These are phyloP conservation scores for Ustilago lituana DNA, from an alignment of 1,284 basidiomycete species.

Conservation along the genomic window DNA sequence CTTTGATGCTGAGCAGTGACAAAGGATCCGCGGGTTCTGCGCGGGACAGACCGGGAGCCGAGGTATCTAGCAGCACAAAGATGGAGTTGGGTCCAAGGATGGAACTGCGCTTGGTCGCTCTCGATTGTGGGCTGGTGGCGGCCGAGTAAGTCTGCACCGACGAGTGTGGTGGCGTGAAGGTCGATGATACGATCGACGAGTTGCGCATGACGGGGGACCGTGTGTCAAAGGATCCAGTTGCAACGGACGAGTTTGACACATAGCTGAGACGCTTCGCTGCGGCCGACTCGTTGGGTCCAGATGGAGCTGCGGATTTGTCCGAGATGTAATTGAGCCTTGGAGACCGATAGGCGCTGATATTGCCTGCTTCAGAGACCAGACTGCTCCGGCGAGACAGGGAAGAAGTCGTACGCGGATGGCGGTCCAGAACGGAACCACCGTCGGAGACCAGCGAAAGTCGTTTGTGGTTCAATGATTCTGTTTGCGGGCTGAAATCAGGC, in stretches of 20 bases:
- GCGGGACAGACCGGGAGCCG: not conserved
- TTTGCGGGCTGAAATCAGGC: constrained; percentile 15
- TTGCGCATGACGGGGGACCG: constrained; percentile 30
- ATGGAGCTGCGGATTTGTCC: constrained; percentile 15
- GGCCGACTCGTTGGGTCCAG: constrained; percentile 53
- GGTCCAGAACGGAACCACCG: constrained; percentile 31
- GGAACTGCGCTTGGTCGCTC: constrained; percentile 35
- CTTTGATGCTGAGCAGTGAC: constrained; percentile 51
- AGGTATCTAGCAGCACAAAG: constrained; percentile 27
- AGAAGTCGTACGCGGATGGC: constrained; percentile 22
- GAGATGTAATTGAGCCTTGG: constrained; percentile 44
- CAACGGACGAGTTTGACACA: constrained; percentile 35
- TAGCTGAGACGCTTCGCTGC: constrained; percentile 56
- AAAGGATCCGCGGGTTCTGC: constrained; percentile 39
- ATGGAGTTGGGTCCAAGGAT: constrained; percentile 42
- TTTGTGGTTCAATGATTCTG: constrained; percentile 22
- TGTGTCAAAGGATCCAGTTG: constrained; percentile 18
- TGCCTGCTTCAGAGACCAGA: constrained; percentile 35
- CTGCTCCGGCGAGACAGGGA: constrained; percentile 41
- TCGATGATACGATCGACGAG: constrained; percentile 26
- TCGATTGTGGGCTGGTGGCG: constrained; percentile 41
- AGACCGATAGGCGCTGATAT: constrained; percentile 26
- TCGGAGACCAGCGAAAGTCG: constrained; percentile 51
- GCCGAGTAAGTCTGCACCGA: constrained; percentile 36
- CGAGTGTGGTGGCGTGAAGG: constrained; percentile 26